A percentile compares a stretch with the other conserved stretches of the same genome.
Conservation (phyloP, 768 basidiomycete genomes). For the Termitomyces sp. region DNA sequence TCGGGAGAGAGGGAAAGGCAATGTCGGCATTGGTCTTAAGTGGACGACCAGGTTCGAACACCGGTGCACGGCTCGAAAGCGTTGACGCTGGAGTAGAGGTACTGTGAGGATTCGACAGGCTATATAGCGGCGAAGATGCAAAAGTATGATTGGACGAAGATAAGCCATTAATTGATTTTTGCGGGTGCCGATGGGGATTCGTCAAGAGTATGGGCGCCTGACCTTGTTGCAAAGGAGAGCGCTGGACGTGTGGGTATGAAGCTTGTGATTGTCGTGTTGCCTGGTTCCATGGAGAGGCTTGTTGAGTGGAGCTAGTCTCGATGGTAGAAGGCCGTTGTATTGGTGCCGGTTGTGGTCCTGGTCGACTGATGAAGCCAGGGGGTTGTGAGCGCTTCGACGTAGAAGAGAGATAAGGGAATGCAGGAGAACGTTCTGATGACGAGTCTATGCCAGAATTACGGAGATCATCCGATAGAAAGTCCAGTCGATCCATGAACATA, state of each 20-base stretch:
- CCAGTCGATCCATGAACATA: slow-evolving; percentile 8
- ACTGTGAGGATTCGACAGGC: not conserved
- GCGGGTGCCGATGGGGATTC: slow-evolving; percentile 21
- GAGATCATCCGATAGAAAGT: slow-evolving; percentile 12
- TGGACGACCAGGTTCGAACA: slow-evolving; percentile 14
- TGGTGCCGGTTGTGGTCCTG: slow-evolving; percentile 4
- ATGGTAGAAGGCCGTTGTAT: slow-evolving; percentile 5
- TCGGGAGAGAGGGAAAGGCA: not conserved
- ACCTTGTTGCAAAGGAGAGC: slow-evolving; percentile 20
- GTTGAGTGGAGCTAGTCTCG: slow-evolving; percentile 8
- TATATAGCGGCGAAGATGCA: not conserved
- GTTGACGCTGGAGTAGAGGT: slow-evolving; percentile 1
- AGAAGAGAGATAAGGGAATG: slow-evolving; percentile 13
- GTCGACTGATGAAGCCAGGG: slow-evolving; percentile 21
- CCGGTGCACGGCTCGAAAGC: slow-evolving; percentile 11
- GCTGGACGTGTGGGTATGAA: slow-evolving; percentile 16
- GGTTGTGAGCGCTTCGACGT: slow-evolving; percentile 14
- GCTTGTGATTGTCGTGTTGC: slow-evolving; percentile 5
- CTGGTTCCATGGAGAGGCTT: not conserved
- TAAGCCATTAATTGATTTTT: slow-evolving; percentile 18
- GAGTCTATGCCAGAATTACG: slow-evolving; percentile 10
- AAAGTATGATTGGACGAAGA: slow-evolving; percentile 2
- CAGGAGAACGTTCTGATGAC: slow-evolving; percentile 15
- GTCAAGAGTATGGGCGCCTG: slow-evolving; percentile 16
- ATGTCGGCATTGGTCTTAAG: not conserved